These are phyloP conservation scores for Apiospora sp. DNA, from an alignment of 2,329 filamentous ascomycete species.

Conservation along the genomic window DNA sequence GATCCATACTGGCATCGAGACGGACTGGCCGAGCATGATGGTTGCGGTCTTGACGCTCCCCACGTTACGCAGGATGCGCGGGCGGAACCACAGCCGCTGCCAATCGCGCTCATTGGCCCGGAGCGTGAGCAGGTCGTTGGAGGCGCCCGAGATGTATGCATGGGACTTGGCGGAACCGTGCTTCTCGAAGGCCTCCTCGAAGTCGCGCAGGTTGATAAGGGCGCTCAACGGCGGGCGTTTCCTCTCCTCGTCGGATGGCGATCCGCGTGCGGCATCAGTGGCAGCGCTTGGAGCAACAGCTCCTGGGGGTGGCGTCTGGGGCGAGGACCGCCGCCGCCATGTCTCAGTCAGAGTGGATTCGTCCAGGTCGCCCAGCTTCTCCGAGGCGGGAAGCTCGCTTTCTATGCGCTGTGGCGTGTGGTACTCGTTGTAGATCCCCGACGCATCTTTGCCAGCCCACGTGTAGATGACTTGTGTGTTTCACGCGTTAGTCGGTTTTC, in stretches of 20 bases:
- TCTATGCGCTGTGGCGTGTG: conserved; percentile 54
- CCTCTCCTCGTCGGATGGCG: background rate
- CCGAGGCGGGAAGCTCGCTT: conserved; percentile 52
- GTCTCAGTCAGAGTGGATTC: conserved; percentile 54
- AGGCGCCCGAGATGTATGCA: conserved; percentile 25
- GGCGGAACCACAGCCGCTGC: conserved; percentile 25
- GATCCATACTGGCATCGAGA: conserved; percentile 27
- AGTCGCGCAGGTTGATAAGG: conserved; percentile 29
- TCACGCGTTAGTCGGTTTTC: background rate
- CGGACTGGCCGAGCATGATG: conserved; percentile 27
- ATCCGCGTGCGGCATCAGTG: background rate
- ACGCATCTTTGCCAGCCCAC: conserved; percentile 63
- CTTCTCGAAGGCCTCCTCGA: conserved; percentile 28
- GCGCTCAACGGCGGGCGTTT: conserved; percentile 24
- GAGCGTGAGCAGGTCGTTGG: conserved; percentile 26
- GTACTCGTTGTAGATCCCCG: conserved; percentile 58
- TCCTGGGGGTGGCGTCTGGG: background rate
- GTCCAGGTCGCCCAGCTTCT: conserved; percentile 59
- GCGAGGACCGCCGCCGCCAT: conserved; percentile 47
- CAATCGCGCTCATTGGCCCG: conserved; percentile 26
- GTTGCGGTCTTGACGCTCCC: background rate
- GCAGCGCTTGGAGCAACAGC: background rate
- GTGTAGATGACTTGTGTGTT: conserved; percentile 29
- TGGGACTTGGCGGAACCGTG: conserved; percentile 27
- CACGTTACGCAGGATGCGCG: conserved; percentile 27